Evolutionary conservation across 176 grass and related monocot genomes (phyloP), one percentile per base, ranked within the genome.

Genomic region (Oryza meyeriana): DNA sequence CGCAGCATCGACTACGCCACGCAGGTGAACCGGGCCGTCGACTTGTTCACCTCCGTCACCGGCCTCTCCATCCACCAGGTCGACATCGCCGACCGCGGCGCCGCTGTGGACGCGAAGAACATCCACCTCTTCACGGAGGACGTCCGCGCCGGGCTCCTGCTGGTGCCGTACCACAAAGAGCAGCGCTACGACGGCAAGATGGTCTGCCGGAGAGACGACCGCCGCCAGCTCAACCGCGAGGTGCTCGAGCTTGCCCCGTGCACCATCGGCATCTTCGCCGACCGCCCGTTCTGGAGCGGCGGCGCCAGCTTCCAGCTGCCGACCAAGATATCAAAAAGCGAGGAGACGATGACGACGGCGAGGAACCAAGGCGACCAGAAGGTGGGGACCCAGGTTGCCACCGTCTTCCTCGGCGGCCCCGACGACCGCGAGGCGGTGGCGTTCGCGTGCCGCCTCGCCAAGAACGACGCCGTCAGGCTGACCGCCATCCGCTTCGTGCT

Each of bases 341-440:
- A 55, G 26, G 67, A 83, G 42, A 66, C 64, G 32, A 35, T 47
- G 40, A 44, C 62, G 32, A 35, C 61, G 2, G 80, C 17, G 47
- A 52, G 58, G 14, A 79, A 10, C 45, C 69, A 40, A 48, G 66
- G 81, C 47, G 76, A 74, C 61, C 69, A 66, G 69, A 35, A 41
- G 62, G 76, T 26, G 36, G 72, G 47, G 22, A 75, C 76, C 36
- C 68, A 39, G 29, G 76, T 85, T 18, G 76, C 87, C 39, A 76
- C 77, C 12, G 71, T 89, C 12, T 89, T 89, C 87, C 81, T 89
- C 70, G 87, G 81, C 7, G 81, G 87, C 1, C 76, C 76, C 0
- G 87, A 89, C 71, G 87, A 89, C 71, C 87, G 87, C 29, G 87
- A 89, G 87, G 87, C 76, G 5, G 12, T 85, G 31, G 76, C 87